Evolutionary conservation across 2,329 filamentous ascomycete species (phyloP), one percentile per base, ranked within the genome.

Genomic region (Helicocarpus griseus): DNA sequence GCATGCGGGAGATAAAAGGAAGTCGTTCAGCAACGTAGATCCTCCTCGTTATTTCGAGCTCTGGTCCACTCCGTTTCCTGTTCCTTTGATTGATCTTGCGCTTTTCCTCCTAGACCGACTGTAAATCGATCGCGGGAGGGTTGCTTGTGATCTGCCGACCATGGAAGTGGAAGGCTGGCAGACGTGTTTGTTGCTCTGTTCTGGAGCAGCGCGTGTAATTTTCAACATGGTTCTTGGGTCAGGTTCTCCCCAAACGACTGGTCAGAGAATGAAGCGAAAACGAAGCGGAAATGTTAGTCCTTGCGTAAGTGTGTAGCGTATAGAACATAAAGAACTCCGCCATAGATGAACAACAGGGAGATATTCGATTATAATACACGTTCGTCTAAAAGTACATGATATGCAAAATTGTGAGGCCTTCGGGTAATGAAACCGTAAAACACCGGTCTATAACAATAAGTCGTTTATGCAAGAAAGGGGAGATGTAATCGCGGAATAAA

Each of bases 131-230:
- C 43, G 51, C 57, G 54, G 58, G 53, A 57, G 57, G 64, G 68
- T 3, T 35, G 73, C 73, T 76, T 70, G 73, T 74, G 73, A 76
- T 74, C 75, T 71, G 53, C 62, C 72, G 74, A 72, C 66, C 69
- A 77, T 71, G 65, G 70, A 19, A 19, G 57, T 60, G 53, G 58
- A 60, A 66, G 65, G 65, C 73, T 55, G 57, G 73, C 61, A 75
- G 74, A 77, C 68, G 71, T 72, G 63, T n/a, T n/a, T 66, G 61
- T 53, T 63, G 60, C 69, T 75, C 75, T 77, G 76, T 77, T 75
- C 76, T 59, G 57, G 59, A 63, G 69, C 69, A 71, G 74, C 75
- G 75, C 73, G 62, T 65, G 58, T 57, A 55, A 55, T 60, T 39
- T 17, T 29, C 8, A 45, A 13, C 9, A 29, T 45, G 19, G 26